Evolutionary conservation across 75 land plant genomes (phyloP), one percentile per base, ranked within the genome.

Genomic region (Ceratopteris richardii): DNA sequence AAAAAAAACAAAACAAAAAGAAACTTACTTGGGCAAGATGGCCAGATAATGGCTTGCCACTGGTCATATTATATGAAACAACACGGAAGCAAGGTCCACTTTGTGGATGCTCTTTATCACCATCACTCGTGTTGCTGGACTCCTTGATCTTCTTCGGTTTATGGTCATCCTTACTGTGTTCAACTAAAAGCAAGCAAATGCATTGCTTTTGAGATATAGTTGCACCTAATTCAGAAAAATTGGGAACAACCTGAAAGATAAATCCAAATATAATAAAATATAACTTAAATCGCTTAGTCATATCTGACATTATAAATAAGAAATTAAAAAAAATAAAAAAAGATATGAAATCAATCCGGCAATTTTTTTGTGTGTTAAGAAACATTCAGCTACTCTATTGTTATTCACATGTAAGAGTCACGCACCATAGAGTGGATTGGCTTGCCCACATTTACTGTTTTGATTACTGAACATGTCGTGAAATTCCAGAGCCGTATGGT

Each of bases 401-500:
- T n/a, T n/a, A n/a, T n/a, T n/a, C n/a, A n/a, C n/a, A n/a, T n/a
- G n/a, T n/a, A n/a, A n/a, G n/a, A n/a, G n/a, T n/a, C n/a, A n/a
- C 75, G 54, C 61, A 90, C 99, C 99, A 95, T 83, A 23, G 91
- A 95, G 29, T 44, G 31, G 21, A 95, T 68, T 7, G 90, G 96
- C 1, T 61, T 40, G 22, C 61, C 26, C 24, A 95, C 66, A 16
- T 82, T 54, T 1, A 95, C 54, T n/a, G 77, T 82, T 63, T 72
- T 74, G 19, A 95, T 53, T 51, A 78, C 51, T 25, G 64, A 67
- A 0, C 78, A 76, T 19, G 73, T 44, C 3, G 75, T 61, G 52
- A 81, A 95, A 55, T 90, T 84, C 99, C 99, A 95, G 52, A 84
- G 65, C 19, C 87, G 71, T 30, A 90, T 60, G 0, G 83, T 90